Base-by-base conservation (phyloP, 2,329 filamentous ascomycete species). In the Triangularia setosa region DNA sequence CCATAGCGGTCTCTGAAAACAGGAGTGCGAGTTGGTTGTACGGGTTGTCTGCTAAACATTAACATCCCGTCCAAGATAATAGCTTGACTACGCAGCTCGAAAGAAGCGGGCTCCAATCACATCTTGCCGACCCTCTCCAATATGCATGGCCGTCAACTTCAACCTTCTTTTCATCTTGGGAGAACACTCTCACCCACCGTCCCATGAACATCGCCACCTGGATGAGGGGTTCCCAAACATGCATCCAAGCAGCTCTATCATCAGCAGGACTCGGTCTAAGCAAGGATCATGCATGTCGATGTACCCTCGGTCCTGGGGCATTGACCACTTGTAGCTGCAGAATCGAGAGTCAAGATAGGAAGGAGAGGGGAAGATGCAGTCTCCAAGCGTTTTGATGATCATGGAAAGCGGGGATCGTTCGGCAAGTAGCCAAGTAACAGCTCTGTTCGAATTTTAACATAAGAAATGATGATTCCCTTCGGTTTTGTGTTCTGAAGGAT, bases 191-290 rank as follows among this genome's bases (percentile, higher is more conserved):
- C 14, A 61, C 27, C 56, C n/a, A 54, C 33, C 53, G 58, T 68
- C 30, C 40, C 53, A 64, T 23, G 6, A 21, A 40, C 27, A 30
- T 52, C 60, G 18, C 52, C 27, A 11, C 24, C 58, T 55, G 52
- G 54, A 63, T 58, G 69, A 69, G 69, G 69, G 69, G 69, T 70
- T 70, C 67, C 69, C 64, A 66, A 44, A 40, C 16, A 25, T 69
- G 68, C 69, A 66, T 69, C 52, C 23, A 54, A 57, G 5, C 54
- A 14, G 55, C 30, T 61, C 30, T 40, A 14, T 18, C 16, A 28
- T 33, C 55, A 33, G 48, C 35, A 18, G 54, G 18, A 14, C 18
- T 58, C 8, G 56, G 27, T 33, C 18, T 58, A 4, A 60, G 23
- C 44, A 52, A 61, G 60, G 48, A 35, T 55, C 8, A 14, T 48